These are phyloP conservation scores for Hypoxylon fuscum DNA, from an alignment of 495 filamentous ascomycete species.

Conservation along the genomic window DNA sequence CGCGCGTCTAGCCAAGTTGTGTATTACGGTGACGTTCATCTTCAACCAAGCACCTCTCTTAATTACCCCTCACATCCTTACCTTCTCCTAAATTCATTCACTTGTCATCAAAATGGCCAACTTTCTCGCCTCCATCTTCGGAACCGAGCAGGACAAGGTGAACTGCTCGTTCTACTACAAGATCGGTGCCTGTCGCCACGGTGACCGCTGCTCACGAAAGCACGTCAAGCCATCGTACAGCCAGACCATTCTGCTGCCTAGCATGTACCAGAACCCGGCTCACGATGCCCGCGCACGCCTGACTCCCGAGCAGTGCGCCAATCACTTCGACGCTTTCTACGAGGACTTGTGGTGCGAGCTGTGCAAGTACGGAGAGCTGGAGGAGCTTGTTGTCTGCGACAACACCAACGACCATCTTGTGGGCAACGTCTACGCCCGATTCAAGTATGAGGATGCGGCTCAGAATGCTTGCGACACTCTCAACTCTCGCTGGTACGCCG, in stretches of 20 bases:
- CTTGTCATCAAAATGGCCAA: slow-evolving; percentile 70
- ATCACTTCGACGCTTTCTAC: slow-evolving; percentile 99
- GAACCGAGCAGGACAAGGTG: slow-evolving; percentile 98
- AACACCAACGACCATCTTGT: slow-evolving; percentile 99
- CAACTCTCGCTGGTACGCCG: slow-evolving; percentile 96
- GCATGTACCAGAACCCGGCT: slow-evolving; percentile 98
- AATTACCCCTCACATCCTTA: neutral
- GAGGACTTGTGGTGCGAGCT: slow-evolving; percentile 99
- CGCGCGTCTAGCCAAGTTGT: too few species aligned
- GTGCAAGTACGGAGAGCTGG: slow-evolving; percentile 90
- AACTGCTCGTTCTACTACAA: slow-evolving; percentile 73
- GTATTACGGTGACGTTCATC: too few species aligned
- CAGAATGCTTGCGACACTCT: slow-evolving; percentile 92
- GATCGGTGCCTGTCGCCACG: slow-evolving; percentile 98
- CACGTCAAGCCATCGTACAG: slow-evolving; percentile 99
- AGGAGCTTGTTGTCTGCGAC: slow-evolving; percentile 90
- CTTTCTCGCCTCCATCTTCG: slow-evolving; percentile 99
- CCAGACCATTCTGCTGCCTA: slow-evolving; percentile 96
- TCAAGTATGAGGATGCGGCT: slow-evolving; percentile 99
- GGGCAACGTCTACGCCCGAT: slow-evolving; percentile 98
- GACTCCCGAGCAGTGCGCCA: slow-evolving; percentile 92
- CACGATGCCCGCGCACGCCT: slow-evolving; percentile 97
- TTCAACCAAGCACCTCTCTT: neutral
- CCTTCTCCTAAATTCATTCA: neutral
- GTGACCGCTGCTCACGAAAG: slow-evolving; percentile 96